Conservation (phyloP, 176 grass and related monocot genomes). For the Leersia perrieri region DNA sequence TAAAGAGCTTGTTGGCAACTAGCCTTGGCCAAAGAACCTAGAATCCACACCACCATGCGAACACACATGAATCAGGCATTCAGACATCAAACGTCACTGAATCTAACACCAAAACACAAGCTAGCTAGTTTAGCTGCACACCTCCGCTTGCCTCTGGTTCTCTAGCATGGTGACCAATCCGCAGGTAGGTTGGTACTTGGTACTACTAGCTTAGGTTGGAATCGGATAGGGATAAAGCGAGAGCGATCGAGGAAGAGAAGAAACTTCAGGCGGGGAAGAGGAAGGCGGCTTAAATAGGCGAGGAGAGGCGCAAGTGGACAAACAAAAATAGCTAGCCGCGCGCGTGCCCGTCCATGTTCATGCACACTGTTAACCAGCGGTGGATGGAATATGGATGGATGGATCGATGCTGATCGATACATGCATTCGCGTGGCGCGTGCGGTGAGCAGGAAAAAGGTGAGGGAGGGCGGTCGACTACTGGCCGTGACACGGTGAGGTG, state of each 20-base stretch:
- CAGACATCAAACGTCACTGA: background rate
- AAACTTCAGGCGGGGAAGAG: conserved; percentile 40
- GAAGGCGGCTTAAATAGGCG: conserved; percentile 47
- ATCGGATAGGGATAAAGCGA: background rate
- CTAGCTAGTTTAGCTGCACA: conserved; percentile 2
- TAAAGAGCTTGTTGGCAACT: conserved; percentile 88
- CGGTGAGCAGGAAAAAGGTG: background rate
- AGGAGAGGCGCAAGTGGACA: conserved; percentile 3
- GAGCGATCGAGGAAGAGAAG: background rate
- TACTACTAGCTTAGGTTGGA: background rate
- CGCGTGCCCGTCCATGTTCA: conserved; percentile 16
- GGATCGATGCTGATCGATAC: conserved; percentile 13
- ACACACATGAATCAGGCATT: background rate
- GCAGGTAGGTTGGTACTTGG: background rate
- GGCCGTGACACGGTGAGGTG: conserved; percentile 2
- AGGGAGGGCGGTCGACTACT: background rate
- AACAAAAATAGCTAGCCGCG: background rate
- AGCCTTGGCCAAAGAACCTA: conserved; percentile 85
- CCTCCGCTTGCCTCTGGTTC: conserved; percentile 78
- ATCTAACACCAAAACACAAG: background rate
- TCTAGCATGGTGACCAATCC: conserved; percentile 42
- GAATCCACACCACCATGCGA: background rate
- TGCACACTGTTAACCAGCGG: background rate
- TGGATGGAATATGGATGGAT: background rate
- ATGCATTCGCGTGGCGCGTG: background rate